Evolutionary conservation across 2,329 filamentous ascomycete genomes (phyloP).

Genomic region (Plenodomus tracheiphilus): DNA sequence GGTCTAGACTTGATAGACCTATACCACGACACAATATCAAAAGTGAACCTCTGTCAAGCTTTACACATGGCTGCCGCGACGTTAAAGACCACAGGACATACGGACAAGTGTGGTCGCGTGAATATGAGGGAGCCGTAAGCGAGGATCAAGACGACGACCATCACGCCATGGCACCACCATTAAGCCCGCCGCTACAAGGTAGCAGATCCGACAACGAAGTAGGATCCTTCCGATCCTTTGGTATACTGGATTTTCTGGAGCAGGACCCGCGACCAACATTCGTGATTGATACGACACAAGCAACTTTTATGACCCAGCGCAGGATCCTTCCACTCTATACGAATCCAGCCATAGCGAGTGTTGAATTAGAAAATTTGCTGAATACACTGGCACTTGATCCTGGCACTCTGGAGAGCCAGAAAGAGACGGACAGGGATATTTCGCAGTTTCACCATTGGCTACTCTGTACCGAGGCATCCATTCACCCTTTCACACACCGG

Average conservation of each 20-base stretch:
- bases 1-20: background rate
- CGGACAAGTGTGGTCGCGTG: background rate
- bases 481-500: background rate
- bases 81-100: background rate
- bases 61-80: background rate
- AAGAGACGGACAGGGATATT: background rate
- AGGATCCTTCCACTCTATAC: slow-evolving; percentile 4
- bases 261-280: slow-evolving; percentile 14
- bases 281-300: background rate
- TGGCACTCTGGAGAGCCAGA: background rate
- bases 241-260: slow-evolving; percentile 15
- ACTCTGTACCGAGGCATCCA: background rate
- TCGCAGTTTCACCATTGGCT: background rate
- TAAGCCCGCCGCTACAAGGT: background rate
- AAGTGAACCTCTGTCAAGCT: background rate
- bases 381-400: background rate
- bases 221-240: background rate
- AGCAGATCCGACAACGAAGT: background rate
- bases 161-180: background rate
- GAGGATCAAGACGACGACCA: background rate
- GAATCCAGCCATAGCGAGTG: background rate
- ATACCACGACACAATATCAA: too few relatives aligned
- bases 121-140: background rate
- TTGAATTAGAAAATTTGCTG: background rate
- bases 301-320: background rate